These are phyloP conservation scores for Acanthamoeba healyi DNA, from an alignment of 208 protist genomes.

Conservation along the genomic window DNA sequence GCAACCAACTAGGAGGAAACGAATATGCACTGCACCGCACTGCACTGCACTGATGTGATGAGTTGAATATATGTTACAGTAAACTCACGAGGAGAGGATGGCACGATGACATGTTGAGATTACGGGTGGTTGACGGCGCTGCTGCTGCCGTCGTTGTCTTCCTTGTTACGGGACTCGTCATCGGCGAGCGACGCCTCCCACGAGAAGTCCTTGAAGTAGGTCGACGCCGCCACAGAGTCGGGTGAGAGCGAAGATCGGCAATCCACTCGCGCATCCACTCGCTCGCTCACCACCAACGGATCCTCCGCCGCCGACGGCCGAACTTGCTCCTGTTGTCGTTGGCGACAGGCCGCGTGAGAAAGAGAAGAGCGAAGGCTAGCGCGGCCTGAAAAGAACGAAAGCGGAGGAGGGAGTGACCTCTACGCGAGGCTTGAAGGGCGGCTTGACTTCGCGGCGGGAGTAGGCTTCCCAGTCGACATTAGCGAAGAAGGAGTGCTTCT, in stretches of 20 bases:
- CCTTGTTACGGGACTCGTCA: neutral
- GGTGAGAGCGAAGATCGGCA: conserved; percentile 20
- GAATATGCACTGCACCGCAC: too few species aligned
- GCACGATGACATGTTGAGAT: neutral
- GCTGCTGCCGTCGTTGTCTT: neutral
- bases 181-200: conserved; percentile 50
- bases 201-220: conserved; percentile 69
- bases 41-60: neutral
- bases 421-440: conserved; percentile 64
- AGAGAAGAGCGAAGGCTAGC: neutral
- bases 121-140: neutral
- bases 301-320: neutral
- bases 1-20: neutral
- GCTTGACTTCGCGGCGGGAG: neutral
- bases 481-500: conserved; percentile 73
- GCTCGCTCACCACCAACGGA: conserved; percentile 57
- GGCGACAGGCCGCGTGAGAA: too few species aligned
- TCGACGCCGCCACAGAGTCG: conserved; percentile 36
- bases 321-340: conserved; percentile 55
- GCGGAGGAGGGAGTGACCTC: neutral
- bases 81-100: neutral
- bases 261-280: neutral
- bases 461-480: conserved; percentile 67
- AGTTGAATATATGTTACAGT: neutral
- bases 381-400: neutral